Conservation (phyloP, 1,139 yeast species). For the Diutina siamensis region DNA sequence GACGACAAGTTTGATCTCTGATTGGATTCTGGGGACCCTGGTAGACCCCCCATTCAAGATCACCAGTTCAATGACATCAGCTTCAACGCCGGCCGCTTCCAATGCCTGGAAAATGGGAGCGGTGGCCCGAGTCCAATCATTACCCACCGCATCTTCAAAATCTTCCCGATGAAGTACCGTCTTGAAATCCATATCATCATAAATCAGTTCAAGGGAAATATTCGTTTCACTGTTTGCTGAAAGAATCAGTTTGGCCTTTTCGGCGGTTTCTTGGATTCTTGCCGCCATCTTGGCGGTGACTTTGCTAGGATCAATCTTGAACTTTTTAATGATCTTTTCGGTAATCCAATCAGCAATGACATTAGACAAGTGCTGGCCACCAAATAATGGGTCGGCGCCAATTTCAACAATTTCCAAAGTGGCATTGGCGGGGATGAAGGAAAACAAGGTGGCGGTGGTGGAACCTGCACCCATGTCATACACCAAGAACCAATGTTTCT, state of each 20-base stretch:
- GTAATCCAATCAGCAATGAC: conserved; percentile 50
- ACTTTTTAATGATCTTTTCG: conserved; percentile 40
- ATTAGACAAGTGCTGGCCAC: conserved; percentile 67
- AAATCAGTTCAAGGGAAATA: conserved; percentile 59
- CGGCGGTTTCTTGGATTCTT: conserved; percentile 71
- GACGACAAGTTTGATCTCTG: conserved; percentile 38
- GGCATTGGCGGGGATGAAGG: conserved; percentile 38
- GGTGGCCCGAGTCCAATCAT: conserved; percentile 32
- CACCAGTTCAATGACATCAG: conserved; percentile 46
- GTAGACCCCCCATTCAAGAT: conserved; percentile 87
- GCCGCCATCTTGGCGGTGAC: conserved; percentile 50
- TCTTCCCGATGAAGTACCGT: conserved; percentile 59
- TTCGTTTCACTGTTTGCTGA: conserved; percentile 78
- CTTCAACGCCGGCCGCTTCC: conserved; percentile 16
- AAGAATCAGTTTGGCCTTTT: conserved; percentile 72
- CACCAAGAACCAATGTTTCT: conserved; percentile 52
- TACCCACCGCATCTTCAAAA: conserved; percentile 50
- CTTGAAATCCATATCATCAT: conserved; percentile 63
- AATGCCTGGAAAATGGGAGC: conserved; percentile 50
- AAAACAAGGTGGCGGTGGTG: conserved; percentile 73
- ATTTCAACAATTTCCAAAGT: conserved; percentile 59
- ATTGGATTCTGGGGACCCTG: conserved; percentile 80
- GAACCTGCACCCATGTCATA: conserved; percentile 94
- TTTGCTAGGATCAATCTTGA: conserved; percentile 12
- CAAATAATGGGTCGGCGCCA: conserved; percentile 53